phyloP scores from a whole-genome alignment of 495 filamentous ascomycete genomes.

The Aspergillus taichungensis region DNA sequence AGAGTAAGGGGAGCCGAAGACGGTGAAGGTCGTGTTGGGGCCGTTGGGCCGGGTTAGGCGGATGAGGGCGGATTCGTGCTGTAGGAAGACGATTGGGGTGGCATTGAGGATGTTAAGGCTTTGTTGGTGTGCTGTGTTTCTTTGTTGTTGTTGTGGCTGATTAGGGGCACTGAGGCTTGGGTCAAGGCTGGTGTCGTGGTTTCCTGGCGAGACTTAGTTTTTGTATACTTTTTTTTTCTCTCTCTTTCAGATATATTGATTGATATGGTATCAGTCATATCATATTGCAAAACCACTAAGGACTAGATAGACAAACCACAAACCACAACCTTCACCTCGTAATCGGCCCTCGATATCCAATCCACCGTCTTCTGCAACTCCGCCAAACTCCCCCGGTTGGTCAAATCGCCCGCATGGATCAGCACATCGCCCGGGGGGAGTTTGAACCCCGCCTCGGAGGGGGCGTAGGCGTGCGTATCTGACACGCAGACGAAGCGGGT shows the following conservation, averaged over 20 bases:
- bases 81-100: slow-evolving; percentile 53
- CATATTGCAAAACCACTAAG: background rate
- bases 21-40: slow-evolving; percentile 57
- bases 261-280: background rate
- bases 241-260: background rate
- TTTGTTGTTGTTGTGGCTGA: slow-evolving; percentile 44
- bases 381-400: slow-evolving; percentile 45
- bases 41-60: slow-evolving; percentile 47
- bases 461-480: slow-evolving; percentile 51
- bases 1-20: slow-evolving; percentile 67
- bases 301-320: slow-evolving; percentile 35
- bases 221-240: background rate
- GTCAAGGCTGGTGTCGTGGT: slow-evolving; percentile 75
- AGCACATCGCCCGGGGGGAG: slow-evolving; percentile 51
- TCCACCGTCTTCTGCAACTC: slow-evolving; percentile 46
- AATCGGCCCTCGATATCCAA: slow-evolving; percentile 49
- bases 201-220: slow-evolving; percentile 40
- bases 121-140: slow-evolving; percentile 36
- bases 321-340: slow-evolving; percentile 49
- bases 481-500: slow-evolving; percentile 53
- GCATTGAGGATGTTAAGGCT: slow-evolving; percentile 48
- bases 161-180: slow-evolving; percentile 48
- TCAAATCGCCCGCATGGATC: slow-evolving; percentile 54
- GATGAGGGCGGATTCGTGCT: slow-evolving; percentile 52
- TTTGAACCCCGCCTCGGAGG: slow-evolving; percentile 41